Evolutionary conservation across 805 yeast species (phyloP).

Genomic region (Isabelozyma pseudorhagii): DNA sequence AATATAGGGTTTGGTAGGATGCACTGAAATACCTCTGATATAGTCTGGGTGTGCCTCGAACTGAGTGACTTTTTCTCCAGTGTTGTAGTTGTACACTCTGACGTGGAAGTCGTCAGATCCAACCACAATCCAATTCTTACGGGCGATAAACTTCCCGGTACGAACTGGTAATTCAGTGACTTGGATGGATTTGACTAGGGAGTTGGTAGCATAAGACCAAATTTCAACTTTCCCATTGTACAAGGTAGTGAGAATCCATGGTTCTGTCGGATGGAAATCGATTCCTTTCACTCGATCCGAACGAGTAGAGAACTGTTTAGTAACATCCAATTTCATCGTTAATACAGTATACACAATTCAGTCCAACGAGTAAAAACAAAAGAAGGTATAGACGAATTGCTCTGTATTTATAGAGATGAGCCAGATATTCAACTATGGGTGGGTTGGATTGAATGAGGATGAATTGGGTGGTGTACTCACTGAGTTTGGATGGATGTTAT

Average conservation of each 20-base stretch:
- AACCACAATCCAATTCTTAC: slow-evolving; percentile 95
- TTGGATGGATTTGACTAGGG: slow-evolving; percentile 83
- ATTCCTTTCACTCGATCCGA: slow-evolving; percentile 97
- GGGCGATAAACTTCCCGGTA: slow-evolving; percentile 90
- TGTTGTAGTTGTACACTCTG: slow-evolving; percentile 90
- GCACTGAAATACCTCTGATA: slow-evolving; percentile 89
- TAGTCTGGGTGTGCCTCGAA: slow-evolving; percentile 99
- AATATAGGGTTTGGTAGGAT: slow-evolving; percentile 87
- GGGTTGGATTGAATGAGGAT: slow-evolving; percentile 1
- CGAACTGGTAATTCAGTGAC: slow-evolving; percentile 96
- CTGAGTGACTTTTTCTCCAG: slow-evolving; percentile 91
- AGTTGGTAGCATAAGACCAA: slow-evolving; percentile 87
- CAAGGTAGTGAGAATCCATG: slow-evolving; percentile 91
- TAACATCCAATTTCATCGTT: slow-evolving; percentile 40
- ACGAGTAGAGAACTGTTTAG: slow-evolving; percentile 84
- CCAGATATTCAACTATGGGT: background rate
- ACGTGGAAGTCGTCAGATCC: slow-evolving; percentile 96
- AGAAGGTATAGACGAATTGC: background rate
- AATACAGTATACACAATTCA: background rate
- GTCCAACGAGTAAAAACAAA: background rate
- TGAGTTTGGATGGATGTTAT: slow-evolving; percentile 2
- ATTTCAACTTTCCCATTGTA: slow-evolving; percentile 89
- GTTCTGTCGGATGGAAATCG: slow-evolving; percentile 97
- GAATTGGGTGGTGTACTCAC: background rate
- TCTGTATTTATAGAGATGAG: background rate